Percentiles rank a stretch among this genome's conserved stretches.
Conservation (phyloP, 768 basidiomycete species). For the Leccinum aurantiacum region DNA sequence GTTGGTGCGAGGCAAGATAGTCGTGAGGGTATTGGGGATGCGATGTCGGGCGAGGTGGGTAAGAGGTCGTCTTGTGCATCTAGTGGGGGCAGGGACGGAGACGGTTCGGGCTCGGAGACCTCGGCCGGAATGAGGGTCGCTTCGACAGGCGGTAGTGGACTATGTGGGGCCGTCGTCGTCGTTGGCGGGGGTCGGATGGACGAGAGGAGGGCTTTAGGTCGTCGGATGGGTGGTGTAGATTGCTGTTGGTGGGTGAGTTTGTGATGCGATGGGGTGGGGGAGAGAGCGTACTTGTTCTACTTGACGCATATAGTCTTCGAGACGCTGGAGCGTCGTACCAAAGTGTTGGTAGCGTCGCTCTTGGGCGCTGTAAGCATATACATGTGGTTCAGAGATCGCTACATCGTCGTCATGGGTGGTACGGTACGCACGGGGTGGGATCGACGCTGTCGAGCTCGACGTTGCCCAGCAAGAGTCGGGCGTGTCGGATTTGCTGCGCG, state of each 20-base stretch:
- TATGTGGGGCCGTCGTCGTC: constrained; percentile 9
- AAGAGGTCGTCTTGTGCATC: constrained; percentile 34
- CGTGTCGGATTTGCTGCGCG: constrained; percentile 50
- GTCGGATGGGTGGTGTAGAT: constrained; percentile 38
- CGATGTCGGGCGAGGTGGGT: constrained; percentile 34
- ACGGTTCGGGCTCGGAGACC: constrained; percentile 14
- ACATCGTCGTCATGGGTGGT: not conserved
- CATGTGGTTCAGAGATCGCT: not conserved
- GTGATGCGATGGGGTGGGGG: too few relatives aligned
- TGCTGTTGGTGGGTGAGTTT: constrained; percentile 34
- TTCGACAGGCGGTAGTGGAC: constrained; percentile 15
- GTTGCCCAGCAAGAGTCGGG: constrained; percentile 54
- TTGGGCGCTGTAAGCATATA: constrained; percentile 36
- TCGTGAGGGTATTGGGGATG: constrained; percentile 1
- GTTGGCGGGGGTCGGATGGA: constrained; percentile 46
- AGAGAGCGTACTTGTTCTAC: constrained; percentile 48
- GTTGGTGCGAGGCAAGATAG: not conserved
- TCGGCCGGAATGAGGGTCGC: constrained; percentile 28
- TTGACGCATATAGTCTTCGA: constrained; percentile 53
- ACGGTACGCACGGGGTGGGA: constrained; percentile 40
- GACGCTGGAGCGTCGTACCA: constrained; percentile 49
- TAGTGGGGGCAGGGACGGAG: not conserved
- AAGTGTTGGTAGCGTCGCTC: constrained; percentile 47
- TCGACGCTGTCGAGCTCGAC: constrained; percentile 52
- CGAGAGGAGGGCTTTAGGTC: constrained; percentile 52